phyloP scores from a whole-genome alignment of 2,329 filamentous ascomycete genomes.

The Lasiodiplodia sp. region DNA sequence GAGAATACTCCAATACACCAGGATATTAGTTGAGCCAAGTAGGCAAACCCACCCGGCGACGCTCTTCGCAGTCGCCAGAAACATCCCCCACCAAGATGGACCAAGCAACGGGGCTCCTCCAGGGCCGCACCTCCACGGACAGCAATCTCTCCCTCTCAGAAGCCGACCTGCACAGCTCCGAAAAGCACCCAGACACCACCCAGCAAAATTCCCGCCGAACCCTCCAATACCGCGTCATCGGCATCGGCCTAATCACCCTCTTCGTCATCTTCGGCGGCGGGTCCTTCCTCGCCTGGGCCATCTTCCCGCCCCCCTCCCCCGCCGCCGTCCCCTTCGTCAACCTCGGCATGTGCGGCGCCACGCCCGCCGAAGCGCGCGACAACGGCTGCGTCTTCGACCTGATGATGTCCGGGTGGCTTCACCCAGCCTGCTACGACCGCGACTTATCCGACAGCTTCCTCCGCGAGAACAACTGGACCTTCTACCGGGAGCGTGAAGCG shows the following conservation, averaged over 20 bases:
- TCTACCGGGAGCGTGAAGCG: not conserved
- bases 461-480: not conserved
- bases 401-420: not conserved
- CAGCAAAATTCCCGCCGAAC: not conserved
- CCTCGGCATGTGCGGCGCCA: not conserved
- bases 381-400: not conserved
- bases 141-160: no score
- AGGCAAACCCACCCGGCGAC: no score
- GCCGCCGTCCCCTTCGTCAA: not conserved
- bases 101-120: no score
- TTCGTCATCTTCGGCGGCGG: not conserved
- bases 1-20: no score
- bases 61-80: no score
- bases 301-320: no score
- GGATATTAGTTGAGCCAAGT: no score
- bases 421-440: not conserved
- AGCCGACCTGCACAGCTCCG: no score
- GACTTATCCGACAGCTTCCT: not conserved
- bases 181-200: no score
- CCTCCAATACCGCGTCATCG: not conserved
- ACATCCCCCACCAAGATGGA: no score
- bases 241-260: not conserved
- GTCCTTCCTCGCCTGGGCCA: not conserved
- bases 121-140: no score
- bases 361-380: not conserved